phyloP scores from a whole-genome alignment of 1,284 basidiomycete species.

The Cystobasidium sp. region DNA sequence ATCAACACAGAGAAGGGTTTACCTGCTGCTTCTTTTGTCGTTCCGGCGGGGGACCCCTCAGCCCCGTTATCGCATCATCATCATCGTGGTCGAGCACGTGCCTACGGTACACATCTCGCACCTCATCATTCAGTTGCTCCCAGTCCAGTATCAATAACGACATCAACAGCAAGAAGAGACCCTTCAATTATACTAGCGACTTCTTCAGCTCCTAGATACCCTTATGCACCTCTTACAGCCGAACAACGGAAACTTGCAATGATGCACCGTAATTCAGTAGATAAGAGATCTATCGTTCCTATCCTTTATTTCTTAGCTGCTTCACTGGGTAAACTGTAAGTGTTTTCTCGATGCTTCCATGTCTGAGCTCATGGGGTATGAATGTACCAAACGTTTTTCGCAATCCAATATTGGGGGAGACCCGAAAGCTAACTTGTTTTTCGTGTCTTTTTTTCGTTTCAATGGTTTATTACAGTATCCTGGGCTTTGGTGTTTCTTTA shows the following conservation, averaged over 20 bases:
- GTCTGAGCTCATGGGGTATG: too few relatives aligned
- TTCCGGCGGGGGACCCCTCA: too few relatives aligned
- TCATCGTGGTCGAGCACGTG: too few relatives aligned
- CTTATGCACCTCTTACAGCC: constrained; percentile 14
- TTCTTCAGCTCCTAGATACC: constrained; percentile 5
- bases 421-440: background rate
- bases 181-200: background rate
- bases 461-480: constrained; percentile 9
- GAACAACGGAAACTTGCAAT: constrained; percentile 21
- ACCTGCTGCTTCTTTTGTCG: too few relatives aligned
- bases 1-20: too few relatives aligned
- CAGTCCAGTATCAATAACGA: background rate
- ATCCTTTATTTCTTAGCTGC: constrained; percentile 35
- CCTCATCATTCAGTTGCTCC: background rate
- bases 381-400: too few relatives aligned
- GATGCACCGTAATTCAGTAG: constrained; percentile 15
- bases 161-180: background rate
- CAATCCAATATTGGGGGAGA: too few relatives aligned
- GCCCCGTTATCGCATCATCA: too few relatives aligned
- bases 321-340: constrained; percentile 34
- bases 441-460: background rate
- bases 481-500: constrained; percentile 21
- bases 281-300: constrained; percentile 28
- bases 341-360: too few relatives aligned
- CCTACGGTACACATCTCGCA: too few relatives aligned